Evolutionary conservation across 1,284 basidiomycete species (phyloP).

Genomic region (Amylostereum areolatum): DNA sequence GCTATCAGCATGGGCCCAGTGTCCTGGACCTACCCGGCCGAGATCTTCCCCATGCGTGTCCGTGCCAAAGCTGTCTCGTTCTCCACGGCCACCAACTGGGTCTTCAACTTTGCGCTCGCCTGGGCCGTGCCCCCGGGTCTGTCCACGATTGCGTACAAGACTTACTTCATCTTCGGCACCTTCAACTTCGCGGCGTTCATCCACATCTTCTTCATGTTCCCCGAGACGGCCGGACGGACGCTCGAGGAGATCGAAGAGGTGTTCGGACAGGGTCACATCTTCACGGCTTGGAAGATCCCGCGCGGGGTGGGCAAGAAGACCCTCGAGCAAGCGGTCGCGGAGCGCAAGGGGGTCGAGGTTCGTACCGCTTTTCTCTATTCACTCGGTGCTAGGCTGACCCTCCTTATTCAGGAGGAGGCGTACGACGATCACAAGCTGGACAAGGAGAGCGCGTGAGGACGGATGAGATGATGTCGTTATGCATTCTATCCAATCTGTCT

Average conservation of each 20-base stretch:
- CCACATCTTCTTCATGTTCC: conserved; percentile 70
- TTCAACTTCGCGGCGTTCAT: conserved; percentile 71
- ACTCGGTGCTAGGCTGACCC: not conserved
- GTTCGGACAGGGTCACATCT: conserved; percentile 61
- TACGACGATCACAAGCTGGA: not conserved
- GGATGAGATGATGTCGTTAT: no score
- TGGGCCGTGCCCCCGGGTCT: conserved; percentile 41
- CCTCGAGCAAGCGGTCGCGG: conserved; percentile 36
- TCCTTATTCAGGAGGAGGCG: not conserved
- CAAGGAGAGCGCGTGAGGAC: no score
- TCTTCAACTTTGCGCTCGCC: conserved; percentile 69
- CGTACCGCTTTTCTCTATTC: not conserved
- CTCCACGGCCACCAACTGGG: conserved; percentile 56
- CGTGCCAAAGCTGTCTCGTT: conserved; percentile 71
- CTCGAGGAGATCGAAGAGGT: conserved; percentile 76
- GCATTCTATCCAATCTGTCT: no score
- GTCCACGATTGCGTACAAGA: conserved; percentile 34
- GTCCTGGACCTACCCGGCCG: conserved; percentile 62
- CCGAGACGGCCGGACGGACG: conserved; percentile 65
- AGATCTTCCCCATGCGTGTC: conserved; percentile 62
- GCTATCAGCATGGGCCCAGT: conserved; percentile 75
- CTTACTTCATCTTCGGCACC: conserved; percentile 69
- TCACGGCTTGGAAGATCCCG: conserved; percentile 66
- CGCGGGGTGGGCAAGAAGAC: conserved; percentile 59
- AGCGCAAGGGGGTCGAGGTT: conserved; percentile 7